Base-by-base conservation (phyloP, 2,329 filamentous ascomycete species). In the Orbilia javanica region DNA sequence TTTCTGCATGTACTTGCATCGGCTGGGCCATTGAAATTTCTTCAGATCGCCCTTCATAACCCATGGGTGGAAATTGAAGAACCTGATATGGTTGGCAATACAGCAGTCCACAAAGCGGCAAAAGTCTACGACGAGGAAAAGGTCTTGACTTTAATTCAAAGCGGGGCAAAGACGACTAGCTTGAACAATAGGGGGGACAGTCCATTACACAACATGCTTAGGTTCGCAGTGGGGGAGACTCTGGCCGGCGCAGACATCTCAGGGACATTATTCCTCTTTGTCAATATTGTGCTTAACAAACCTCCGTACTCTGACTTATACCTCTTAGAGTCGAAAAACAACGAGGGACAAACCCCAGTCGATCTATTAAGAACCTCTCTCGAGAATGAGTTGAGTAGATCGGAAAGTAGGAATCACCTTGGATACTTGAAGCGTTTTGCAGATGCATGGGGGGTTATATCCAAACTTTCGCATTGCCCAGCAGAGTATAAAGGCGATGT, bases 1-100 rank as follows among this genome's bases (percentile, higher is more conserved):
- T 34, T 62, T 15, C 5, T 67, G 10, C 27, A 60, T 34, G 8
- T 62, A n/a, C 11, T 66, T 0, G 29, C 48, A 13, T 4, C 42
- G 3, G 15, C 15, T 1, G 44, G 25, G 6, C n/a, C 50, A 8
- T 20, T n/a, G 3, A 4, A 48, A 11, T 62, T 34, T n/a, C 66
- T 77, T 25, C 20, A 13, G 11, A 52, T 55, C 22, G 57, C 57
- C n/a, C 22, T 77, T 3, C 10, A 52, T 13, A 77, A 77, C 18
- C 73, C 73, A 15, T 77, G 73, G 73, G 4, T 77, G 11, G 15
- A 55, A 2, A 11, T 69, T 4, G 8, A 48, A 18, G 46, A 36
- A 31, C 11, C 20, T n/a, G 36, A 63, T 22, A 18, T 18, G 1
- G 1, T 44, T 39, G 48, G 57, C 11, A 42, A 48, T 27, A 76